Percentiles rank a stretch among this genome's conserved stretches.
Conservation (phyloP, 164 flowering plant species). For the Paratinospora sagittata region DNA sequence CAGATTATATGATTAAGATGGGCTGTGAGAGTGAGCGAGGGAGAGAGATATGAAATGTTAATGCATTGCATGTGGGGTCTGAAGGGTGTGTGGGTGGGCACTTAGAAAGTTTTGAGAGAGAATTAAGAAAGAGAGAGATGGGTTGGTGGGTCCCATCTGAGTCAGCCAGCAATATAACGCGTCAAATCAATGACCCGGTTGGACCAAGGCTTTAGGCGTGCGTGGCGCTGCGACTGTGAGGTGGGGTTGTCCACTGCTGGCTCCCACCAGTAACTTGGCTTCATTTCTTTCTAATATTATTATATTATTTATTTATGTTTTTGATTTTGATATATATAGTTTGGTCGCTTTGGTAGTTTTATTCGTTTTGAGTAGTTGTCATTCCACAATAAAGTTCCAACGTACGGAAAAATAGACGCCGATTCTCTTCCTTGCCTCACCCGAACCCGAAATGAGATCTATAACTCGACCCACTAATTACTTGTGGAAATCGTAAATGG, state of each 20-base stretch:
- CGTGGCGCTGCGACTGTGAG: constrained; percentile 10
- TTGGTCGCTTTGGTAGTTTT: background rate
- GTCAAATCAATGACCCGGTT: constrained; percentile 8
- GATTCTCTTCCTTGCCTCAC: background rate
- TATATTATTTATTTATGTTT: too few relatives aligned
- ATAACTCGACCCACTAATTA: too few relatives aligned
- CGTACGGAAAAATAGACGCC: background rate
- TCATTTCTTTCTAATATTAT: too few relatives aligned
- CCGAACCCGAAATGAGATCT: too few relatives aligned
- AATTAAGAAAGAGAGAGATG: too few relatives aligned
- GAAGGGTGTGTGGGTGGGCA: too few relatives aligned
- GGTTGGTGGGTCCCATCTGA: constrained; percentile 10
- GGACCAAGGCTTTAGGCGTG: constrained; percentile 1
- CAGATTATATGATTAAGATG: background rate
- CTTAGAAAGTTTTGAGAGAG: too few relatives aligned
- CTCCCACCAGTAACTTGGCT: background rate
- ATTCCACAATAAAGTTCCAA: background rate
- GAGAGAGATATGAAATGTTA: background rate
- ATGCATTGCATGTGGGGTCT: too few relatives aligned
- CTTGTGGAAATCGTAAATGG: too few relatives aligned
- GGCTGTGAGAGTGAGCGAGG: background rate
- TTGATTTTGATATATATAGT: background rate
- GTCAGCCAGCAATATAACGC: constrained; percentile 15
- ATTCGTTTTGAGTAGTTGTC: background rate
- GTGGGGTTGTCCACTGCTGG: background rate